Evolutionary conservation across 2,329 filamentous ascomycete species (phyloP).

Genomic region (Fusarium tupiense): DNA sequence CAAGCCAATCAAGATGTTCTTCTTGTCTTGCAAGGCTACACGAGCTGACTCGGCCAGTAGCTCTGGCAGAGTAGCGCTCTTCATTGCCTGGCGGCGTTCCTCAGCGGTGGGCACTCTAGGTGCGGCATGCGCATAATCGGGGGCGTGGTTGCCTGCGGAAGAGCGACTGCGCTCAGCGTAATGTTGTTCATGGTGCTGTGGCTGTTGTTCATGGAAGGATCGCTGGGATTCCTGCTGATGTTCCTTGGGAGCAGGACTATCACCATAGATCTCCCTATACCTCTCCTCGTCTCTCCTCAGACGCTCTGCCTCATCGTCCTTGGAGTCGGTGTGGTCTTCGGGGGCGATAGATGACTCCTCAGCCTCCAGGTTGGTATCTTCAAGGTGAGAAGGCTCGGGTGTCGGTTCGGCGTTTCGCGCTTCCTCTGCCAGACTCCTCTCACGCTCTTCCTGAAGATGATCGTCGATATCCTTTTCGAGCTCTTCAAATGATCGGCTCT

Average conservation of each 20-base stretch:
- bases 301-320: slow-evolving; percentile 44
- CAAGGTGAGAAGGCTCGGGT: slow-evolving; percentile 32
- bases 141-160: slow-evolving; percentile 22
- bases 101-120: slow-evolving; percentile 32
- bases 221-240: slow-evolving; percentile 5
- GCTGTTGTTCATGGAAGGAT: slow-evolving; percentile 12
- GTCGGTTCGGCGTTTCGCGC: not conserved
- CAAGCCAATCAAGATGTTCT: slow-evolving; percentile 66
- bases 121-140: slow-evolving; percentile 14
- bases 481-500: slow-evolving; percentile 28
- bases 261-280: slow-evolving; percentile 61
- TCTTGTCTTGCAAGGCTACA: slow-evolving; percentile 66
- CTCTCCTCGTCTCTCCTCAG: slow-evolving; percentile 60
- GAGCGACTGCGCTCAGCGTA: slow-evolving; percentile 47
- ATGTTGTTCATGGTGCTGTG: slow-evolving; percentile 18
- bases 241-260: slow-evolving; percentile 10
- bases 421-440: slow-evolving; percentile 29
- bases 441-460: slow-evolving; percentile 34
- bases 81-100: slow-evolving; percentile 44
- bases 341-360: slow-evolving; percentile 16
- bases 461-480: slow-evolving; percentile 36
- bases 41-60: slow-evolving; percentile 63
- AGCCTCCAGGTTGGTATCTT: slow-evolving; percentile 1
- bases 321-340: not conserved
- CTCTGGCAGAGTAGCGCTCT: slow-evolving; percentile 62